Evolutionary conservation across 441 rosid genomes (phyloP).

Genomic region (Hura crepitans): DNA sequence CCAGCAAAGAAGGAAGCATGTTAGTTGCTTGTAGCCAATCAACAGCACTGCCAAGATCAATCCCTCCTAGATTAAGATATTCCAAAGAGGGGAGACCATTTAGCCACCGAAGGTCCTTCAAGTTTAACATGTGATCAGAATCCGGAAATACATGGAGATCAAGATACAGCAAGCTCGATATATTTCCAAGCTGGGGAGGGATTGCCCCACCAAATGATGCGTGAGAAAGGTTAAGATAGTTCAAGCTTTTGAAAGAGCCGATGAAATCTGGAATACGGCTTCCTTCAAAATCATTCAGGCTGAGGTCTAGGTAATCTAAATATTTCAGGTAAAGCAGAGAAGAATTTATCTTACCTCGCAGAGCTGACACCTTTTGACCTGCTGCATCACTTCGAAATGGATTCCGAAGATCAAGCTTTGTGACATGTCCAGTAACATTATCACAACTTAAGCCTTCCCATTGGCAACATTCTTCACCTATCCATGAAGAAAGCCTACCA

Average conservation of each 20-base stretch:
- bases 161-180: slow-evolving; percentile 28
- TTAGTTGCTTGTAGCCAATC: slow-evolving; percentile 15
- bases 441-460: slow-evolving; percentile 25
- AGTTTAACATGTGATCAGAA: not conserved
- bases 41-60: slow-evolving; percentile 15
- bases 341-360: slow-evolving; percentile 24
- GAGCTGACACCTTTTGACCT: slow-evolving; percentile 1
- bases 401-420: slow-evolving; percentile 25
- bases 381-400: not conserved
- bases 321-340: slow-evolving; percentile 23
- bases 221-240: slow-evolving; percentile 22
- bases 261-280: slow-evolving; percentile 15
- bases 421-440: slow-evolving; percentile 12
- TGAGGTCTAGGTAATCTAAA: slow-evolving; percentile 19
- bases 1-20: slow-evolving; percentile 35
- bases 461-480: slow-evolving; percentile 30
- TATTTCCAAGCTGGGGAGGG: slow-evolving; percentile 34
- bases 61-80: slow-evolving; percentile 21
- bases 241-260: slow-evolving; percentile 16
- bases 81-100: slow-evolving; percentile 25
- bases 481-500: slow-evolving; percentile 34
- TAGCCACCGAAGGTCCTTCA: slow-evolving; percentile 7
- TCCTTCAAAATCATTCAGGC: slow-evolving; percentile 22
- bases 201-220: slow-evolving; percentile 26
- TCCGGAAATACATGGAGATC: slow-evolving; percentile 19